These are phyloP conservation scores for Penicillium verhagenii DNA, from an alignment of 495 filamentous ascomycete genomes.

Conservation along the genomic window DNA sequence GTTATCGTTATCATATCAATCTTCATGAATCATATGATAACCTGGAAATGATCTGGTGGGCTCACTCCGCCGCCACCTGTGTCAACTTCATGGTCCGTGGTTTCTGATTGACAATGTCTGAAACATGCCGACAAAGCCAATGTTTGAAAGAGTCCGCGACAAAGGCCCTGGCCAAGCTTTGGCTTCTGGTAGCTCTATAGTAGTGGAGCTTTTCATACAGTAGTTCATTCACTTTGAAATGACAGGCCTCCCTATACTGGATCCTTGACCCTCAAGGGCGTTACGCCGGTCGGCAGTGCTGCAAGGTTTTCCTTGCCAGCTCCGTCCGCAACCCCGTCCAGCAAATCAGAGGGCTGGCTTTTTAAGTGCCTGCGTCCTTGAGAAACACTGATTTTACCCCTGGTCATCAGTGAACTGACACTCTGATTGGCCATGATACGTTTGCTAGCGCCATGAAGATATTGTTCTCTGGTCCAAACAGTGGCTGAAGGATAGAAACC, in stretches of 20 bases:
- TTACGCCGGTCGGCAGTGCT: constrained; percentile 22
- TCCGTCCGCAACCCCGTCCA: constrained; percentile 1
- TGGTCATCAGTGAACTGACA: constrained; percentile 5
- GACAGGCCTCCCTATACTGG: not conserved
- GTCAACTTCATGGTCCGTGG: constrained; percentile 3
- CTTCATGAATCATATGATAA: not conserved
- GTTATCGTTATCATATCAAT: too few relatives aligned
- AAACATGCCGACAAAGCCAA: constrained; percentile 14
- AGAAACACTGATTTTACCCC: constrained; percentile 17
- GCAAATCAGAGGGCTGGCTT: constrained; percentile 12
- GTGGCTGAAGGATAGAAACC: constrained; percentile 1
- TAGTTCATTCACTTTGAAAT: not conserved
- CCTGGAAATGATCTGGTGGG: not conserved
- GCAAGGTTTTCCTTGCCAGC: constrained; percentile 9
- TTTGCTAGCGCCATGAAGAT: constrained; percentile 8
- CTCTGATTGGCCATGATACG: constrained; percentile 17
- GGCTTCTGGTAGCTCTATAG: not conserved
- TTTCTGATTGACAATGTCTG: constrained; percentile 19
- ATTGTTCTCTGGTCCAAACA: constrained; percentile 9
- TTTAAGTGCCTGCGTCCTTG: constrained; percentile 3
- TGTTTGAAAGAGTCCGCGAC: constrained; percentile 7
- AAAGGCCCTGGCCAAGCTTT: not conserved
- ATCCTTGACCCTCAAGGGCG: constrained; percentile 14
- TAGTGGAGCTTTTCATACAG: not conserved
- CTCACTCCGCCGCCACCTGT: not conserved